These are phyloP conservation scores for Suhomyces bolitotheri DNA, from an alignment of 1,139 yeast genomes.

Conservation along the genomic window DNA sequence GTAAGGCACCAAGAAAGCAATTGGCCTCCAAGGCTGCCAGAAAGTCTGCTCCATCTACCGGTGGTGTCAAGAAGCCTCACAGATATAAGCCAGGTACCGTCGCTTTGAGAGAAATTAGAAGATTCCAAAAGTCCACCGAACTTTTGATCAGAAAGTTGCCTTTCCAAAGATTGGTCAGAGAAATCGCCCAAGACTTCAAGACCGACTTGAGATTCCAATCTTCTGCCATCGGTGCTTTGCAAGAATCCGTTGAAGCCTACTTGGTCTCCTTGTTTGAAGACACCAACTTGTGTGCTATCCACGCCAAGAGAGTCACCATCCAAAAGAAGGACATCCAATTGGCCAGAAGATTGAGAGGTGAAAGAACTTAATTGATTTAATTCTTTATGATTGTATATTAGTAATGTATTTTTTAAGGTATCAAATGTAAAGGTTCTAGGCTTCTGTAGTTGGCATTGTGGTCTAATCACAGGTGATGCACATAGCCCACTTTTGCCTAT, in stretches of 20 bases:
- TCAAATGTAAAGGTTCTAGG: background rate
- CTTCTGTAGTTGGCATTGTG: background rate
- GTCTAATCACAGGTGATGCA: background rate
- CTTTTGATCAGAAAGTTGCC: constrained; percentile 96
- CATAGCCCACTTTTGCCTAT: background rate
- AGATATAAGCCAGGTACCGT: constrained; percentile 99
- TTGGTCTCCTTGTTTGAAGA: constrained; percentile 87
- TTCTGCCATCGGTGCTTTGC: constrained; percentile 97
- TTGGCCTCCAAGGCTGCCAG: constrained; percentile 99
- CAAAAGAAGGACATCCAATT: constrained; percentile 99
- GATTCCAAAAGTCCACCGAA: constrained; percentile 98
- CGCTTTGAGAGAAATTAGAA: constrained; percentile 98
- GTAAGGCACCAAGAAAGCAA: constrained; percentile 99
- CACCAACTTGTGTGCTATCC: constrained; percentile 98
- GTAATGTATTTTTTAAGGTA: constrained; percentile 15
- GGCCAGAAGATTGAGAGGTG: constrained; percentile 99
- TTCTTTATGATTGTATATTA: constrained; percentile 16
- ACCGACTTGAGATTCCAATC: constrained; percentile 98
- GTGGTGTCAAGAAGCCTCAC: constrained; percentile 99
- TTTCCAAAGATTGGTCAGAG: constrained; percentile 98
- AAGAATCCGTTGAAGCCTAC: constrained; percentile 99
- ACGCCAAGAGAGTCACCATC: constrained; percentile 98
- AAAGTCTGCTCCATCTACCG: constrained; percentile 96
- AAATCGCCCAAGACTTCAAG: constrained; percentile 97
- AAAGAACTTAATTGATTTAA: constrained; percentile 47